These are phyloP conservation scores for Solanum corneliomulleri DNA, from an alignment of 257 asterid genomes.

Conservation along the genomic window DNA sequence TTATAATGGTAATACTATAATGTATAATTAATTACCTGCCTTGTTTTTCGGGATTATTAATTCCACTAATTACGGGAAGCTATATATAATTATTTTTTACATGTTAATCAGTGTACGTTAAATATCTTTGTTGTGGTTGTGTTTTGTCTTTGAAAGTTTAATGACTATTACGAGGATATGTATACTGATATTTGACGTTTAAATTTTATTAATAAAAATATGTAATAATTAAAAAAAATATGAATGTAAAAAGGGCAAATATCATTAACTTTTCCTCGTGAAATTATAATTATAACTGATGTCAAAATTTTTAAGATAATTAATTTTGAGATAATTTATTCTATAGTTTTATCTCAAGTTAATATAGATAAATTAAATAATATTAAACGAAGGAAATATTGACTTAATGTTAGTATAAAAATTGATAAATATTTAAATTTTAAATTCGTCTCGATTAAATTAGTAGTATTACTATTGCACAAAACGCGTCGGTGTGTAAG, in stretches of 20 bases:
- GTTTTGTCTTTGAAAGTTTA: not conserved
- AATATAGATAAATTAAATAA: too few species aligned
- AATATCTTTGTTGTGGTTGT: not conserved
- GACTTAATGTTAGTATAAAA: not conserved
- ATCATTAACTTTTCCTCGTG: not conserved
- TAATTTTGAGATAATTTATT: too few species aligned
- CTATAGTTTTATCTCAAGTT: rapidly evolving
- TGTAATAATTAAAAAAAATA: not conserved
- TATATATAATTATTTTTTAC: not conserved
- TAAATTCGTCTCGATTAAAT: not conserved
- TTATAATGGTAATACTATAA: not conserved
- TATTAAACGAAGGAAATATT: too few species aligned
- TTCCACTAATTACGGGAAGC: not conserved
- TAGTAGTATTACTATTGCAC: not conserved
- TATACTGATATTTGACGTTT: not conserved
- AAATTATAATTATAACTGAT: not conserved
- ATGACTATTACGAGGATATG: not conserved
- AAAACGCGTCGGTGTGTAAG: not conserved
- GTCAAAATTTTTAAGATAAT: too few species aligned
- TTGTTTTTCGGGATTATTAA: not conserved
- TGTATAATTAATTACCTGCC: not conserved
- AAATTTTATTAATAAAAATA: not conserved
- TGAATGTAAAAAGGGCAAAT: not conserved
- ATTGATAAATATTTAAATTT: rapidly evolving
- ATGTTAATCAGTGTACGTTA: not conserved